Evolutionary conservation across 2,329 filamentous ascomycete species (phyloP), one percentile per base, ranked within the genome.

Genomic region (Epichloe typhina): DNA sequence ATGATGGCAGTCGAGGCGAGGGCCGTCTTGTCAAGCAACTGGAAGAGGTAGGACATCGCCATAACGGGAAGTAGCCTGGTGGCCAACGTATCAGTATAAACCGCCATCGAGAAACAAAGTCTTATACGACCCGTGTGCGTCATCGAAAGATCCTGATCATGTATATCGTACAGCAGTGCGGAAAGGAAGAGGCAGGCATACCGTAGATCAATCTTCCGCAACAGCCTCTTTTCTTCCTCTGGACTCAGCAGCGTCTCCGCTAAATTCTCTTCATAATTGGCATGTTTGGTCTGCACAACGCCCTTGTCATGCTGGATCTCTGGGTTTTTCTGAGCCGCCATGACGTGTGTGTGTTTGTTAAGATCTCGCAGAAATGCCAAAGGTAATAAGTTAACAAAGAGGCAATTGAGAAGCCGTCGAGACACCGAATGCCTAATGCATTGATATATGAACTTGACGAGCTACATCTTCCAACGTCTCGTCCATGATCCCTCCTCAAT

Each of bases 1-100:
- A 77, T 70, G 54, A 77, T 66, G 38, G 71, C 71, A 0, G 73
- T 71, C 58, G 75, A 75, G n/a, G 66, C 70, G 1, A 80, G 63
- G 0, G 72, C 73, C 0, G 74, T 75, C 60, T 83, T 82, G 64
- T 83, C 80, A 2, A 79, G 66, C 55, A 75, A 82, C 53, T 82
- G 79, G 5, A 82, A 64, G n/a, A 76, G 72, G 57, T 82, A 82
- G 1, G 69, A 76, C 57, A 56, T 69, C 50, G 64, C 76, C 68
- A 74, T 70, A 52, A 72, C 53, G 4, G 72, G 80, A 62, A 82
- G 71, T 33, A 79, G 55, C 63, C 72, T 72, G 35, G 26, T 31
- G 26, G 26, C 26, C 8, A 31, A 31, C 26, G 26, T 31, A 31
- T 31, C 8, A 31, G 26, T 31, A 31, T 31, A 3, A 31, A 31